Conservation (phyloP, 257 asterid species). For the Gentiana dahurica region DNA sequence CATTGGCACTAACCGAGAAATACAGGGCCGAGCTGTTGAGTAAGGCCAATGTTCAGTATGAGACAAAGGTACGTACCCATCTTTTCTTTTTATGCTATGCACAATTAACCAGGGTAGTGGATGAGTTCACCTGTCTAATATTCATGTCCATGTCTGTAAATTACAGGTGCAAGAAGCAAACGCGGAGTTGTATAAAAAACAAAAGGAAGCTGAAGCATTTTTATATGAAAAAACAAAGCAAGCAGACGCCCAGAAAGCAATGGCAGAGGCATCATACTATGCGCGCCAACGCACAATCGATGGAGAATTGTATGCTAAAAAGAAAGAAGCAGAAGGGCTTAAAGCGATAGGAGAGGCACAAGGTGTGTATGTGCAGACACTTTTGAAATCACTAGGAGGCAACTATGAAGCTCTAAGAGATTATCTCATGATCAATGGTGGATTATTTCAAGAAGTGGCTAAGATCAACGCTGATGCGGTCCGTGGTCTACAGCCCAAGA, state of each 20-base stretch:
- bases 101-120: too few species aligned
- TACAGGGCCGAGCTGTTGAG: conserved; percentile 5
- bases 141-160: too few species aligned
- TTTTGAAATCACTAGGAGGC: background rate
- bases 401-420: conserved; percentile 3
- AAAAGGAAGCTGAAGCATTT: conserved; percentile 7
- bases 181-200: conserved; percentile 4
- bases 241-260: conserved; percentile 7
- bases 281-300: conserved; percentile 2
- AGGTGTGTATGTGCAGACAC: background rate
- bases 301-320: conserved; percentile 3
- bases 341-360: conserved; percentile 9
- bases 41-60: conserved; percentile 5
- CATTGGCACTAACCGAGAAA: conserved; percentile 1
- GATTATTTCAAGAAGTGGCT: conserved; percentile 6
- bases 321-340: conserved; percentile 8
- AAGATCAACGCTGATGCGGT: conserved; percentile 5
- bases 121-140: too few species aligned
- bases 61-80: background rate
- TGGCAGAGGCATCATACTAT: conserved; percentile 1
- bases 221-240: conserved; percentile 2
- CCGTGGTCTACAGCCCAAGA: conserved; percentile 4
- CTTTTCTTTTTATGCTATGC: too few species aligned
- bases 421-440: conserved; percentile 5
- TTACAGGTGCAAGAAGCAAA: conserved; percentile 3